Evolutionary conservation across 2,329 filamentous ascomycete genomes (phyloP).

Genomic region (Claviceps digitariae): DNA sequence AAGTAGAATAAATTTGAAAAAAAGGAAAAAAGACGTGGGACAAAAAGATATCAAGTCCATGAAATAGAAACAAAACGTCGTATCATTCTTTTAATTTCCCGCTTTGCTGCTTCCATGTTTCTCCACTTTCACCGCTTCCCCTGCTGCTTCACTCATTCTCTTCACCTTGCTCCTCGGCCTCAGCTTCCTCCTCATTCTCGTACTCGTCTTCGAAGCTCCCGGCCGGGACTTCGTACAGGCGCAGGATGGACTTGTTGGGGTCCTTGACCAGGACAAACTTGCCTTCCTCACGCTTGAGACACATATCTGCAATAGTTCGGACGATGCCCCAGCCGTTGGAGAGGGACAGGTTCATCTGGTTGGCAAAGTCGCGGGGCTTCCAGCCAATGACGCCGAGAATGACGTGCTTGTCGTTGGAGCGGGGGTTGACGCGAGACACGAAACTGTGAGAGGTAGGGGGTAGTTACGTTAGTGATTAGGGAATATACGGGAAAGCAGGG

Average conservation of each 20-base stretch:
- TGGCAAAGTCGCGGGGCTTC: slow-evolving; percentile 94
- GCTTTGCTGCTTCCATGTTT: background rate
- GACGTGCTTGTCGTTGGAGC: slow-evolving; percentile 85
- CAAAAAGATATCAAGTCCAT: background rate
- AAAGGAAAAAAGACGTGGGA: background rate
- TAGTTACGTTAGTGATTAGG: slow-evolving; percentile 13
- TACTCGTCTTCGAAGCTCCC: slow-evolving; percentile 85
- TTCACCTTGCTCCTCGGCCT: slow-evolving; percentile 31
- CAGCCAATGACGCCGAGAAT: slow-evolving; percentile 92
- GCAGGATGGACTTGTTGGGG: slow-evolving; percentile 90
- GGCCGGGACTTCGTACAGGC: slow-evolving; percentile 80
- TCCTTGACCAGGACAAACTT: slow-evolving; percentile 80
- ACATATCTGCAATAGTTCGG: slow-evolving; percentile 94
- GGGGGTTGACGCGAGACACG: slow-evolving; percentile 86
- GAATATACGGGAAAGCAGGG: background rate
- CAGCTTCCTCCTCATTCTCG: slow-evolving; percentile 48
- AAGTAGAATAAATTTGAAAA: background rate
- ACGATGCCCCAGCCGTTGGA: slow-evolving; percentile 99
- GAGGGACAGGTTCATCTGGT: slow-evolving; percentile 95
- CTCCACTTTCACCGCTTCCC: background rate
- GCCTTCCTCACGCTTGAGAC: slow-evolving; percentile 60
- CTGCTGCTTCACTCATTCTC: slow-evolving; percentile 15
- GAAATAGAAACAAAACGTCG: background rate
- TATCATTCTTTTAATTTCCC: background rate
- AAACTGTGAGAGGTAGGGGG: slow-evolving; percentile 48